phyloP scores from a whole-genome alignment of 2,329 filamentous ascomycete species.

The Penicillium nordicum region DNA sequence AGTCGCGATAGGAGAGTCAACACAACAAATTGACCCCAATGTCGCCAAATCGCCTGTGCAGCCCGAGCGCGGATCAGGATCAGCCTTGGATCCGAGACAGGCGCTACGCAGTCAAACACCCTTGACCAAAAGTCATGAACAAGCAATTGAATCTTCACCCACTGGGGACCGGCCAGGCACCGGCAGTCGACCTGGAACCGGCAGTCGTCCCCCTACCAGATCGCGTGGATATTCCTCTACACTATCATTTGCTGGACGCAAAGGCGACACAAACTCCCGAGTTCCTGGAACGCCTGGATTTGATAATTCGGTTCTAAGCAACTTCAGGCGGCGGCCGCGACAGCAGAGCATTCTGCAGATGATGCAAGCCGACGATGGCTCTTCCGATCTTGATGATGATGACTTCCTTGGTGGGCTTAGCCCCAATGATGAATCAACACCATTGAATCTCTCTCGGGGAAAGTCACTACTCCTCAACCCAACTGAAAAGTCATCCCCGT shows the following conservation, averaged over 20 bases:
- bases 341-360: conserved; percentile 46
- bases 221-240: conserved; percentile 42
- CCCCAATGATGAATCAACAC: conserved; percentile 46
- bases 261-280: conserved; percentile 35
- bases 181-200: conserved; percentile 34
- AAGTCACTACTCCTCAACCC: conserved; percentile 29
- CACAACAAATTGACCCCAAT: conserved; percentile 8
- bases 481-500: conserved; percentile 15
- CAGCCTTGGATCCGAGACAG: conserved; percentile 18
- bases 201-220: conserved; percentile 36
- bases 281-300: conserved; percentile 42
- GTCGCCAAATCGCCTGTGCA: conserved; percentile 13
- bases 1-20: background rate
- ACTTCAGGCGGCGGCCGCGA: conserved; percentile 43
- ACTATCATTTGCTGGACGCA: conserved; percentile 37
- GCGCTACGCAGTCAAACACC: conserved; percentile 32
- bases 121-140: conserved; percentile 29
- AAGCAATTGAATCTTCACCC: conserved; percentile 37
- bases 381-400: conserved; percentile 38
- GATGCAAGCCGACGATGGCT: conserved; percentile 42
- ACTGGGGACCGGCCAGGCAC: conserved; percentile 31
- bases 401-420: conserved; percentile 44
- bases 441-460: conserved; percentile 36
- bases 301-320: conserved; percentile 44
- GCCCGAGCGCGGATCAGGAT: conserved; percentile 15